Base-by-base conservation (phyloP, 208 protist genomes). In the Wallacemonas sp. region DNA sequence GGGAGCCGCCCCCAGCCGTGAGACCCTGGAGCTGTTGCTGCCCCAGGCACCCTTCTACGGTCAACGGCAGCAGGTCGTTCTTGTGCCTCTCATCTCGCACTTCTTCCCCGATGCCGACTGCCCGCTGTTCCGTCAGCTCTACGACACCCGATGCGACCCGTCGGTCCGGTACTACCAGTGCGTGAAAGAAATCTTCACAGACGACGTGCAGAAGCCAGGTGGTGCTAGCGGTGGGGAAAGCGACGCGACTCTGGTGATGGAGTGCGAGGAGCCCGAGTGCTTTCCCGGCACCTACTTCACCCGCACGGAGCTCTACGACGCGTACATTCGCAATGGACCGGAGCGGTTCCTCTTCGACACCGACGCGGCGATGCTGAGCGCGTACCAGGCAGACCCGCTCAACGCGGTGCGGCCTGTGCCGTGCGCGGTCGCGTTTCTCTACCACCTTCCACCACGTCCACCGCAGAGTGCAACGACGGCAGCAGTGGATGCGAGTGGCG, bases 81-180 rank as follows among this genome's bases (percentile, higher is more conserved):
- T 93, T 5, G 80, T 93, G 29, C 86, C 86, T 1, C 55, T 86
- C 1, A 73, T 81, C 0, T 39, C 57, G 32, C 72, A 79, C 33
- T 89, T 88, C 47, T 93, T 93, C 39, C 83, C 83, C 0, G 74
- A 66, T 17, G 38, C 78, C 0, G 68, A 88, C 54, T 85, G 69
- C 61, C 57, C 68, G 9, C 70, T 88, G 2, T 85, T 93, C 46
- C 61, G 62, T 39, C 86, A 89, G 70, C 58, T 93, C 6, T 88
- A 80, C 65, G 63, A 76, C 23, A 74, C 78, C 6, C 81, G 78
- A 11, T 68, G 61, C 44, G 81, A 87, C 48, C 74, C 85, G 5
- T 81, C 76, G 26, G 85, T 91, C 61, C 81, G 81, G 9, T 91
- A 91, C 70, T 85, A 90, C 70, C 68, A 76, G 52, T 76, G 81